These are phyloP conservation scores for Uronychia binucleata DNA, from an alignment of 73 alveolate species.

Conservation along the genomic window DNA sequence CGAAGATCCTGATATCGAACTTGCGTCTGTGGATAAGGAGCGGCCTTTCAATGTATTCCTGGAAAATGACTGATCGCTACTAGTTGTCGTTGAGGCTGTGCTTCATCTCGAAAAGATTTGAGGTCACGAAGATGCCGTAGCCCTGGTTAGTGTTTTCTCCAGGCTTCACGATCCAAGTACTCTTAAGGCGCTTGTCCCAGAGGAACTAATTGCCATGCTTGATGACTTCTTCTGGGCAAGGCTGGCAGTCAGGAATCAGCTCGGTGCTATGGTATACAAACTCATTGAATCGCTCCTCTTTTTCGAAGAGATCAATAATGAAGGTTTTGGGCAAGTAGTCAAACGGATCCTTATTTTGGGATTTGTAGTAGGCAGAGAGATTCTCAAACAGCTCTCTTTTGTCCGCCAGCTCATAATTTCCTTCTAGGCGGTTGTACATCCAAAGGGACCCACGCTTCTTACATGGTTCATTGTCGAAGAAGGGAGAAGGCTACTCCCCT, in stretches of 20 bases:
- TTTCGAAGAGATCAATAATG: neutral
- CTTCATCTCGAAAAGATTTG: neutral
- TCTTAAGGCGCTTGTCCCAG: neutral
- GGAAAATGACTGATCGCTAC: slow-evolving; percentile 24
- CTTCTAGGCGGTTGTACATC: slow-evolving; percentile 40
- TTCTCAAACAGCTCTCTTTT: slow-evolving; percentile 30
- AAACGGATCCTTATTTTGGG: slow-evolving; percentile 27
- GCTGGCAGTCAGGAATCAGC: neutral
- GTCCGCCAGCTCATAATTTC: slow-evolving; percentile 26
- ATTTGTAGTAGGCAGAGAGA: slow-evolving; percentile 3
- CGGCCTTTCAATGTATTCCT: slow-evolving; percentile 71
- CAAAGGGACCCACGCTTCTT: neutral
- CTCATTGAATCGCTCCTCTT: neutral
- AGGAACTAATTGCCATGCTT: neutral
- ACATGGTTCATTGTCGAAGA: neutral
- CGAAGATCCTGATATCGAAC: slow-evolving; percentile 75
- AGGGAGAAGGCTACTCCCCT: no score
- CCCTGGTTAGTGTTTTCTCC: slow-evolving; percentile 54
- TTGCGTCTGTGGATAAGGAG: slow-evolving; percentile 65
- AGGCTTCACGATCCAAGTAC: slow-evolving; percentile 47
- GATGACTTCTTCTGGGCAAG: neutral
- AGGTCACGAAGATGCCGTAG: slow-evolving; percentile 13
- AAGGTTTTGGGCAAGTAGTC: slow-evolving; percentile 26
- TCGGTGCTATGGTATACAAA: neutral
- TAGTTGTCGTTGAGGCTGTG: neutral